These are phyloP conservation scores for Phenoliferia sp. DNA, from an alignment of 1,284 basidiomycete species.

Conservation along the genomic window DNA sequence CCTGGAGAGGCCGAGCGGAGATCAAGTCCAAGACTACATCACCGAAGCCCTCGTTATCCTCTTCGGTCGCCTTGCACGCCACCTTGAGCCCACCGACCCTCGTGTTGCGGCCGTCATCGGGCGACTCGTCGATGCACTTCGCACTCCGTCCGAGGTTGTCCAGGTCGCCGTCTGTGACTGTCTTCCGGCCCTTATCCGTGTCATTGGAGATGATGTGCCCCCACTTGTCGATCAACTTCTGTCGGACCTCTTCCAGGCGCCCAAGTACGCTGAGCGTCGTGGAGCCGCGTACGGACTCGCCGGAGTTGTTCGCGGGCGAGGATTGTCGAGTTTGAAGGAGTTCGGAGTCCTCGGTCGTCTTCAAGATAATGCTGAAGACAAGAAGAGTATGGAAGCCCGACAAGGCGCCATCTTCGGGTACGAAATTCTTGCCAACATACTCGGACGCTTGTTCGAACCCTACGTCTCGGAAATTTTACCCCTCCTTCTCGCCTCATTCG, in stretches of 20 bases:
- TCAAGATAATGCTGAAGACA: slow-evolving; percentile 77
- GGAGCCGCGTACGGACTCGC: slow-evolving; percentile 96
- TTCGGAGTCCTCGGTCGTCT: slow-evolving; percentile 73
- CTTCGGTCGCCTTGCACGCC: slow-evolving; percentile 86
- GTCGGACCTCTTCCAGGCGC: slow-evolving; percentile 65
- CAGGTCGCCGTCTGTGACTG: slow-evolving; percentile 91
- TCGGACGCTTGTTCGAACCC: slow-evolving; percentile 89
- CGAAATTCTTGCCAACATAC: slow-evolving; percentile 79
- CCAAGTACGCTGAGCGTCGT: slow-evolving; percentile 85
- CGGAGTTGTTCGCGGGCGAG: slow-evolving; percentile 84
- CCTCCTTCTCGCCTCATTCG: slow-evolving; percentile 79
- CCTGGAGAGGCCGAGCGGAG: slow-evolving; percentile 60
- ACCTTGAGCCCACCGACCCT: slow-evolving; percentile 69
- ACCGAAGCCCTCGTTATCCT: slow-evolving; percentile 94
- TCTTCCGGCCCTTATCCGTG: slow-evolving; percentile 76
- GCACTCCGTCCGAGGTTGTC: slow-evolving; percentile 93
- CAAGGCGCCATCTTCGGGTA: slow-evolving; percentile 95
- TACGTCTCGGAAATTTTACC: slow-evolving; percentile 84
- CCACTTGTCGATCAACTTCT: slow-evolving; percentile 73
- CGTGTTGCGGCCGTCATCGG: slow-evolving; percentile 81
- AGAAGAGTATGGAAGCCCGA: slow-evolving; percentile 76
- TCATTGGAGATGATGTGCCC: slow-evolving; percentile 54
- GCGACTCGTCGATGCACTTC: slow-evolving; percentile 82
- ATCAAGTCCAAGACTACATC: slow-evolving; percentile 75
- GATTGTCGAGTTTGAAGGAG: slow-evolving; percentile 79